Percentiles rank a stretch among this genome's conserved stretches.
These are phyloP conservation scores for Pyrenophora seminiperda DNA, from an alignment of 2,329 filamentous ascomycete genomes.

Conservation along the genomic window DNA sequence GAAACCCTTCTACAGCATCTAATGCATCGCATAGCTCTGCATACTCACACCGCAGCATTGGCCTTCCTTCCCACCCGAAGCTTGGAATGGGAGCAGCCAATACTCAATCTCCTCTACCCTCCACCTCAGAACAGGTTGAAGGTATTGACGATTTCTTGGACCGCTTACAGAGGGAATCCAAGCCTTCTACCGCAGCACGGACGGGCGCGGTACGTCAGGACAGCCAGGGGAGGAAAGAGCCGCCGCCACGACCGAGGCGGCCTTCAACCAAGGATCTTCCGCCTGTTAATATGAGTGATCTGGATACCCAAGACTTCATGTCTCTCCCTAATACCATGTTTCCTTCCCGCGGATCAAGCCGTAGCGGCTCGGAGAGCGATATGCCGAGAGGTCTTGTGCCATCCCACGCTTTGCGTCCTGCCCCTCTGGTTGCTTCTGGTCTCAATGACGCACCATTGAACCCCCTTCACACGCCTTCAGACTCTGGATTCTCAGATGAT, in stretches of 20 bases:
- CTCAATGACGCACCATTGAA: constrained; percentile 35
- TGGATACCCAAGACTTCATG: constrained; percentile 24
- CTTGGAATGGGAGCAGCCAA: constrained; percentile 16
- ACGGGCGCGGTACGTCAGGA: constrained; percentile 31
- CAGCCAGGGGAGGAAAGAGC: constrained; percentile 25
- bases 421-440: constrained; percentile 25
- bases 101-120: constrained; percentile 30
- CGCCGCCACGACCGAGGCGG: constrained; percentile 30
- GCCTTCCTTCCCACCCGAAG: constrained; percentile 34
- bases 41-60: constrained; percentile 35
- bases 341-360: constrained; percentile 32
- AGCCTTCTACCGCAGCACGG: constrained; percentile 19
- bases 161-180: constrained; percentile 43
- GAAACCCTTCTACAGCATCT: constrained; percentile 37
- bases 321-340: constrained; percentile 28
- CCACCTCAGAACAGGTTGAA: constrained; percentile 32
- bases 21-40: constrained; percentile 39
- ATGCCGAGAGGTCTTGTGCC: constrained; percentile 8
- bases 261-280: constrained; percentile 37
- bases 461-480: constrained; percentile 46
- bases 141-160: constrained; percentile 48
- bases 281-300: constrained; percentile 26
- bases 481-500: constrained; percentile 49
- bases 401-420: constrained; percentile 25
- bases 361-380: constrained; percentile 24